Conservation (phyloP, 1,139 yeast genomes). For the Taiozyma onychis region DNA sequence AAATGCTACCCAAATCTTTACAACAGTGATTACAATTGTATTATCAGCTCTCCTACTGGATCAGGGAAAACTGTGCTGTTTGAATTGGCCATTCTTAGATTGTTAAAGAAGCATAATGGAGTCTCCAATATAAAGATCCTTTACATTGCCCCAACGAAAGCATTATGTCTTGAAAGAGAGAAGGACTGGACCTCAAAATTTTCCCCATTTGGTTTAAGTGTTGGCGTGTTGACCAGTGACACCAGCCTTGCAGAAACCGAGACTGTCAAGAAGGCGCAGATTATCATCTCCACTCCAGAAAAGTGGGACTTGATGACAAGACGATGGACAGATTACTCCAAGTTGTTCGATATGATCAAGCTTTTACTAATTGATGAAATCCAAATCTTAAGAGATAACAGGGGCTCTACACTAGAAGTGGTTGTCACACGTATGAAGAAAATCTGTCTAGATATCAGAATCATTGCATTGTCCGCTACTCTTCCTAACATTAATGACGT, state of each 20-base stretch:
- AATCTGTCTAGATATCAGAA: slow-evolving; percentile 33
- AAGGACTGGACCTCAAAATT: slow-evolving; percentile 41
- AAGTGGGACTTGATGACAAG: slow-evolving; percentile 52
- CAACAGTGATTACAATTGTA: slow-evolving; percentile 34
- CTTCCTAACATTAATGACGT: slow-evolving; percentile 47
- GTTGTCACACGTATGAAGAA: slow-evolving; percentile 47
- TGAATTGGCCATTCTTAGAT: slow-evolving; percentile 43
- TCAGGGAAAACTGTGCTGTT: slow-evolving; percentile 53
- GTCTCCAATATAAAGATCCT: slow-evolving; percentile 31
- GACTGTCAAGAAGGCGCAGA: slow-evolving; percentile 35
- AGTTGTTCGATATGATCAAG: slow-evolving; percentile 33
- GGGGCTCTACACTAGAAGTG: slow-evolving; percentile 51
- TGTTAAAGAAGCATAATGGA: slow-evolving; percentile 22
- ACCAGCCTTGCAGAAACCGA: slow-evolving; percentile 37
- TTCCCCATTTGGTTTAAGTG: slow-evolving; percentile 29
- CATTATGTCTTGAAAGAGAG: slow-evolving; percentile 41
- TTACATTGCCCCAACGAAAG: slow-evolving; percentile 52
- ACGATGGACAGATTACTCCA: slow-evolving; percentile 39
- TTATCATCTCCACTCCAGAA: slow-evolving; percentile 52
- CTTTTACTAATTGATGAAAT: slow-evolving; percentile 46
- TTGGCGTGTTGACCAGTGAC: slow-evolving; percentile 47
- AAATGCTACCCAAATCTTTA: slow-evolving; percentile 35
- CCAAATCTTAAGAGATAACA: slow-evolving; percentile 39
- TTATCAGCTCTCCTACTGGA: slow-evolving; percentile 51
- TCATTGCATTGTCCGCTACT: slow-evolving; percentile 50